A percentile compares a stretch with the other conserved stretches of the same genome.
These are phyloP conservation scores for Metschnikowia colocasiae DNA, from an alignment of 805 yeast species.

Conservation along the genomic window DNA sequence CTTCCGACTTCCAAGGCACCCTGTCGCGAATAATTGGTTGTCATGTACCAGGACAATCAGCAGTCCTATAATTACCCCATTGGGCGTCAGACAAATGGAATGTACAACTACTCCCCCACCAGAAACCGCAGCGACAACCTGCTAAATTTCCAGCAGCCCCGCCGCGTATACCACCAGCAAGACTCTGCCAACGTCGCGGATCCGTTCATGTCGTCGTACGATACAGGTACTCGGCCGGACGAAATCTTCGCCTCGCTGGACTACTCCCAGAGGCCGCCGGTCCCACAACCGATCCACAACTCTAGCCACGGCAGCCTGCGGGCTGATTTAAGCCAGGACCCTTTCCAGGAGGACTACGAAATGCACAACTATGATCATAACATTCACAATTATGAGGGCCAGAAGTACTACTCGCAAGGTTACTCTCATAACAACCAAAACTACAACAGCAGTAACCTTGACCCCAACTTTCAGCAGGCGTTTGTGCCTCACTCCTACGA, in stretches of 20 bases:
- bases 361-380: constrained; percentile 14
- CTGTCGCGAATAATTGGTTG: background rate
- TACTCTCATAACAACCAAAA: constrained; percentile 11
- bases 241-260: constrained; percentile 14
- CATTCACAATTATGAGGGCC: background rate
- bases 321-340: constrained; percentile 12
- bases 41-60: constrained; percentile 2
- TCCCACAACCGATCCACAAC: constrained; percentile 10
- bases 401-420: constrained; percentile 2
- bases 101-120: constrained; percentile 13
- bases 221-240: constrained; percentile 13
- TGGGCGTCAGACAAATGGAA: constrained; percentile 13
- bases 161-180: constrained; percentile 7
- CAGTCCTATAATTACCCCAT: constrained; percentile 6
- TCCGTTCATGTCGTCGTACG: constrained; percentile 16
- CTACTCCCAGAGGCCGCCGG: constrained; percentile 7
- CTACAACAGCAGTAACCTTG: background rate
- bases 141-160: constrained; percentile 17
- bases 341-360: constrained; percentile 30
- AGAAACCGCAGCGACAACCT: constrained; percentile 13
- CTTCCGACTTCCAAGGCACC: background rate
- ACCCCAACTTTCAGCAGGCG: constrained; percentile 31
- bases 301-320: background rate
- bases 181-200: constrained; percentile 7
- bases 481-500: constrained; percentile 43